Base-by-base conservation (phyloP, 2,329 filamentous ascomycete species). In the Pleoardoris graminearum region DNA sequence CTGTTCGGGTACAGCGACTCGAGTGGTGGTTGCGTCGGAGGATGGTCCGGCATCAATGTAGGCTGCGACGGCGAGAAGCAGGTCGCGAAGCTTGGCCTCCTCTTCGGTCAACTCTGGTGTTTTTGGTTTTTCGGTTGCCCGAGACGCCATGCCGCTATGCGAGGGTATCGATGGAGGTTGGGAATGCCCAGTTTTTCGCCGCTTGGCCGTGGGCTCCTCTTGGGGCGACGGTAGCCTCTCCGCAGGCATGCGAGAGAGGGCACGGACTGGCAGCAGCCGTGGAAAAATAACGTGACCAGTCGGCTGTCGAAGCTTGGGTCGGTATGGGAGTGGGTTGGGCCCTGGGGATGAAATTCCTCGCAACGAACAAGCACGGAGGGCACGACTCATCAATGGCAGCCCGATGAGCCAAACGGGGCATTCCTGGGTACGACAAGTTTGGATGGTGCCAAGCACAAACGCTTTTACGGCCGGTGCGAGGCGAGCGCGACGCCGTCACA, bases 51-150 rank as follows among this genome's bases (percentile, higher is more conserved):
- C 57, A 35, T 89, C 82, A 55, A 91, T 85, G 65, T 85, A 87
- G 10, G 80, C 73, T 21, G 89, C 90, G n/a, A 91, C 89, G 68
- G 95, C 90, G 16, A 97, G 80, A 17, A 97, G 82, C 11, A 97
- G 81, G n/a, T 77, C 74, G 55, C 87, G 86, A 33, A 97, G 80
- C 58, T 86, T 87, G 35, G 80, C 76, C 74, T 97, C 93, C 50
- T 85, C 81, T 4, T 83, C 76, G 11, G 83, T 91, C 55, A 97
- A 84, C 36, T 78, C 69, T 27, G 88, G 77, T n/a, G 63, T 68
- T 1, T 58, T 53, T 16, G 62, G 52, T 36, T 58, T 56, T 12
- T 53, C 32, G 22, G 41, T 42, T 17, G 47, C 23, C 38, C 58
- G 17, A 8, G 63, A 59, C 7, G 61, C 53, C 71, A 73, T 75